A percentile compares a stretch with the other conserved stretches of the same genome.
Conservation (phyloP, 2,329 filamentous ascomycete species). For the Macrophomina phaseolina region DNA sequence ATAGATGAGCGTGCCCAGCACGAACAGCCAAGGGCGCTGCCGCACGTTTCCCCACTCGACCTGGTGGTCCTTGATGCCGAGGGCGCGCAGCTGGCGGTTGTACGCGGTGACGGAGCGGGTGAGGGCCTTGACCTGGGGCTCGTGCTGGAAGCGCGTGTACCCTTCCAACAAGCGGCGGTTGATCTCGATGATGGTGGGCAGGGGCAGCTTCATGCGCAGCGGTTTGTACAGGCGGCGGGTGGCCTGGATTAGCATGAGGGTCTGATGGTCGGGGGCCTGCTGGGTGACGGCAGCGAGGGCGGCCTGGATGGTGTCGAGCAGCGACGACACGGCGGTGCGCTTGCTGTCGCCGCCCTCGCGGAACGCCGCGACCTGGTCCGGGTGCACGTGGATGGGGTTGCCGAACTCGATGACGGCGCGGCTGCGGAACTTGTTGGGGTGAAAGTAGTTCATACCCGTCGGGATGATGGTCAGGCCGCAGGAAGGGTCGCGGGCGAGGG, state of each 20-base stretch:
- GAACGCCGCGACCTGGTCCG: slow-evolving; percentile 22
- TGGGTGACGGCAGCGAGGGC: slow-evolving; percentile 24
- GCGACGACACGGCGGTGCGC: slow-evolving; percentile 15
- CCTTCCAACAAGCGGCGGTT: slow-evolving; percentile 28
- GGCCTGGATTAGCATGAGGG: slow-evolving; percentile 29
- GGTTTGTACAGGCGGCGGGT: slow-evolving; percentile 28
- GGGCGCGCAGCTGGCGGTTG: slow-evolving; percentile 26
- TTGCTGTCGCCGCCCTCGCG: slow-evolving; percentile 14
- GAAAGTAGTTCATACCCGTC: slow-evolving; percentile 28
- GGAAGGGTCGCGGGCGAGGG: slow-evolving; percentile 12
- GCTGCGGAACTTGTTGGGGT: slow-evolving; percentile 28
- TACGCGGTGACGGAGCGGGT: slow-evolving; percentile 23
- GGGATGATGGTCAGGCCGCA: slow-evolving; percentile 25
- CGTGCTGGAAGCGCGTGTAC: slow-evolving; percentile 28
- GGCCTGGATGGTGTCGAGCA: slow-evolving; percentile 23
- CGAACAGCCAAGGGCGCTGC: slow-evolving; percentile 10
- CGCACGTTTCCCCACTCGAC: slow-evolving; percentile 24
- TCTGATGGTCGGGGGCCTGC: slow-evolving; percentile 25
- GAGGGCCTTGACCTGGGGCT: slow-evolving; percentile 23
- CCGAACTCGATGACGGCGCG: slow-evolving; percentile 28
- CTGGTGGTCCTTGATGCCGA: slow-evolving; percentile 29
- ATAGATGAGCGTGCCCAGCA: slow-evolving; percentile 27
- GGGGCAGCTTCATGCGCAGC: slow-evolving; percentile 19
- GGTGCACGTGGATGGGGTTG: slow-evolving; percentile 17
- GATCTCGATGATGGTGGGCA: slow-evolving; percentile 27